phyloP scores from a whole-genome alignment of 352 stramenopile genomes.

The Phytophthora citrophthora region DNA sequence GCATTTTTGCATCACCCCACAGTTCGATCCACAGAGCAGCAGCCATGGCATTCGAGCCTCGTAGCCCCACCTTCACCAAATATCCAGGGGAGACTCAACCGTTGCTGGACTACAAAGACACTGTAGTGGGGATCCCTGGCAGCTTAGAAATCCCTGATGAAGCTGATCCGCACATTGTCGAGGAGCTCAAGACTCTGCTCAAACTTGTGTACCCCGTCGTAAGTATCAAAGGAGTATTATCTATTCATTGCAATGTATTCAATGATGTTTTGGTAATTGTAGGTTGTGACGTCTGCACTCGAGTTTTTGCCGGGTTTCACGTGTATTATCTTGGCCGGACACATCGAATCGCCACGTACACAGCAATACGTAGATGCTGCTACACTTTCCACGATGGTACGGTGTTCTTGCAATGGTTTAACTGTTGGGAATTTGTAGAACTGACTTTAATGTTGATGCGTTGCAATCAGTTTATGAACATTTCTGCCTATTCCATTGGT shows the following conservation, averaged over 20 bases:
- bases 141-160: background rate
- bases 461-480: background rate
- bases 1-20: background rate
- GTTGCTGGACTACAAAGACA: background rate
- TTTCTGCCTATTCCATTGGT: background rate
- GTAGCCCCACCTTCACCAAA: background rate
- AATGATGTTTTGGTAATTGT: background rate
- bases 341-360: background rate
- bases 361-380: background rate
- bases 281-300: background rate
- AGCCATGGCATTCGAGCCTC: background rate
- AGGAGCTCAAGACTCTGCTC: background rate
- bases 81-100: background rate
- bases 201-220: slow-evolving; percentile 2
- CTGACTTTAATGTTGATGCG: background rate
- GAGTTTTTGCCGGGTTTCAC: background rate
- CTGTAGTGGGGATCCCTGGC: background rate
- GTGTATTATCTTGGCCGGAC: background rate
- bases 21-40: background rate
- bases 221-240: background rate
- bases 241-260: background rate
- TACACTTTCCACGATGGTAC: slow-evolving; percentile 1
- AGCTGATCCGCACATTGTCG: background rate
- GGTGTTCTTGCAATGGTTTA: background rate
- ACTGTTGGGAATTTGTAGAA: background rate